Evolutionary conservation across 768 basidiomycete species (phyloP).

Genomic region (Multifurca ochricompacta): DNA sequence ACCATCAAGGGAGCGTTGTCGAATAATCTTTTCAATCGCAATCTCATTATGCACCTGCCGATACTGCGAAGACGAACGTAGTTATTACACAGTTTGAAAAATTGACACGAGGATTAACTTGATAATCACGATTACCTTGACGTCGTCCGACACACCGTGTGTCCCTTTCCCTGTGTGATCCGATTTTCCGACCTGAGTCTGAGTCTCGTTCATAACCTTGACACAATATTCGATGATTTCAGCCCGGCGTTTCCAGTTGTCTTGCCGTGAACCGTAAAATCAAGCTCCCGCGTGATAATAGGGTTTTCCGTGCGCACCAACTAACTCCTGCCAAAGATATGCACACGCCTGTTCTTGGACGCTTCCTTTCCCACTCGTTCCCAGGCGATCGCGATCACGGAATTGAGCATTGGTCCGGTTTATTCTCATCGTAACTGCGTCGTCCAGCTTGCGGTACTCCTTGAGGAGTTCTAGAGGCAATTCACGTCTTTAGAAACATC

Average conservation of each 20-base stretch:
- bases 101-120: conserved; percentile 1
- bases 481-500: conserved; percentile 5
- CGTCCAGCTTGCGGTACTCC: conserved; percentile 77
- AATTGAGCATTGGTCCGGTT: conserved; percentile 73
- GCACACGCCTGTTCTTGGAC: conserved; percentile 70
- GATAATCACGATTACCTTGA: conserved; percentile 45
- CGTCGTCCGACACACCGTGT: conserved; percentile 53
- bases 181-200: conserved; percentile 42
- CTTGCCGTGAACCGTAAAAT: conserved; percentile 29
- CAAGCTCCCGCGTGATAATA: conserved; percentile 32
- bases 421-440: conserved; percentile 69
- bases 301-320: conserved; percentile 40
- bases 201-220: conserved; percentile 58
- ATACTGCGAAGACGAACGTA: conserved; percentile 35
- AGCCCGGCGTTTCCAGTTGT: conserved; percentile 61
- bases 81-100: neutral
- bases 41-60: conserved; percentile 72
- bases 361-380: conserved; percentile 38
- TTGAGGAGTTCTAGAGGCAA: conserved; percentile 57
- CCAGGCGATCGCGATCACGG: conserved; percentile 60
- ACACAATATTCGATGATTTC: conserved; percentile 74
- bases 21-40: conserved; percentile 62
- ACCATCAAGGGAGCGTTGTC: conserved; percentile 66
- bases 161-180: conserved; percentile 35
- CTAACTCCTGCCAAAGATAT: conserved; percentile 69